phyloP scores from a whole-genome alignment of 441 rosid species.

The Gossypium davidsonii region DNA sequence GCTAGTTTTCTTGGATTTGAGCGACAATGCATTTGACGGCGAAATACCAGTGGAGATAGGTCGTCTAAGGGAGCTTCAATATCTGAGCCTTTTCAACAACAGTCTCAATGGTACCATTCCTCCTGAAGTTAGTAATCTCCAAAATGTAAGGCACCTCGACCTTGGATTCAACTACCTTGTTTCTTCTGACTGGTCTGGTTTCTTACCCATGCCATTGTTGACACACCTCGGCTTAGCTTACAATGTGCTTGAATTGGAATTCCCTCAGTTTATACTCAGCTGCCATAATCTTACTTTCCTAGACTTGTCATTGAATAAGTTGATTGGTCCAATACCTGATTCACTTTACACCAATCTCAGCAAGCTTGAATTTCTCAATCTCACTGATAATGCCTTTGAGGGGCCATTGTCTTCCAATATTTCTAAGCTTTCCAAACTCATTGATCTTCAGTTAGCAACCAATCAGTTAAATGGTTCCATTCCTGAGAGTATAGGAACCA shows the following conservation, averaged over 20 bases:
- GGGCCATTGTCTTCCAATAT: conserved; percentile 39
- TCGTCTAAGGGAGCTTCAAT: conserved; percentile 26
- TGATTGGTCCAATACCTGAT: conserved; percentile 40
- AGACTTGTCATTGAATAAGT: conserved; percentile 41
- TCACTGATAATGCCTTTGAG: conserved; percentile 29
- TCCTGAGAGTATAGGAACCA: conserved; percentile 37
- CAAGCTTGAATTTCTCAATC: conserved; percentile 40
- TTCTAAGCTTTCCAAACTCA: conserved; percentile 48
- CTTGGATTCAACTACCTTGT: conserved; percentile 40
- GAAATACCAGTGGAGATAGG: conserved; percentile 35
- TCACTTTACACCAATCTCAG: conserved; percentile 35
- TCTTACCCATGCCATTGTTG: conserved; percentile 43
- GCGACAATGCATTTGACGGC: conserved; percentile 31
- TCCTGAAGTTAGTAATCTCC: conserved; percentile 38
- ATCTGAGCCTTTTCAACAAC: conserved; percentile 30
- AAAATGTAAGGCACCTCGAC: conserved; percentile 39
- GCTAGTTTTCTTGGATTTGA: conserved; percentile 40
- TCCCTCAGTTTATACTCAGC: conserved; percentile 41
- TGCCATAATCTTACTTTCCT: conserved; percentile 44
- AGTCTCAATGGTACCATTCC: conserved; percentile 35
- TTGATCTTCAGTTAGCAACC: conserved; percentile 26
- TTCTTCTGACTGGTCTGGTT: conserved; percentile 48
- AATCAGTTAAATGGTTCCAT: conserved; percentile 40
- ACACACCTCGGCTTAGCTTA: conserved; percentile 36
- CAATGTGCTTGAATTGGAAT: conserved; percentile 25